Conservation (phyloP, 768 basidiomycete species). For the Phanerodontia chrysosporium region DNA sequence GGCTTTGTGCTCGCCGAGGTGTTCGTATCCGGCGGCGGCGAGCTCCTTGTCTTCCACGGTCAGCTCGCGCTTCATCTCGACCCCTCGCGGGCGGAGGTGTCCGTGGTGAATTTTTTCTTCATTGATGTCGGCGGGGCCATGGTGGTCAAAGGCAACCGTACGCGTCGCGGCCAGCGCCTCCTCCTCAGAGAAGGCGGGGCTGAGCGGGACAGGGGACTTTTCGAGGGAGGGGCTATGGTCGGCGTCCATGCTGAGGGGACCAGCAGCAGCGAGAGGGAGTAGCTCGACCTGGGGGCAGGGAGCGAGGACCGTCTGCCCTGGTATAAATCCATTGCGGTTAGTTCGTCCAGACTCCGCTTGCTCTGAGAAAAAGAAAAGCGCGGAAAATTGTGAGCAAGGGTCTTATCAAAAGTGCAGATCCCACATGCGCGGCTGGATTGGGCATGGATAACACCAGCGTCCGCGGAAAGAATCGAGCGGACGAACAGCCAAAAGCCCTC, state of each 20-base stretch:
- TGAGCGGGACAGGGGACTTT: slow-evolving; percentile 12
- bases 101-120: slow-evolving; percentile 25
- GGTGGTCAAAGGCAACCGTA: slow-evolving; percentile 46
- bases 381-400: slow-evolving; percentile 4
- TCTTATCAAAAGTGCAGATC: slow-evolving; percentile 11
- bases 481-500: slow-evolving; percentile 31
- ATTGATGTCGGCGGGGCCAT: slow-evolving; percentile 25
- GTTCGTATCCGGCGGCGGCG: slow-evolving; percentile 65
- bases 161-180: slow-evolving; percentile 34
- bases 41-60: slow-evolving; percentile 67
- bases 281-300: background rate
- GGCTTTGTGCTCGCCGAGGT: slow-evolving; percentile 44
- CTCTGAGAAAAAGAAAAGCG: slow-evolving; percentile 1
- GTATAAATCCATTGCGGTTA: slow-evolving; percentile 12
- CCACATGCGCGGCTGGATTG: slow-evolving; percentile 13
- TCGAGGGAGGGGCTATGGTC: slow-evolving; percentile 10
- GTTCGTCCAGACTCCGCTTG: slow-evolving; percentile 5
- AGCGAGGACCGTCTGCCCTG: background rate
- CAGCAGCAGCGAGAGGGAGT: background rate
- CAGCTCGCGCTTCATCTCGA: slow-evolving; percentile 57
- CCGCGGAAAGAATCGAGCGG: slow-evolving; percentile 10
- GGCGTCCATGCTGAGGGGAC: slow-evolving; percentile 16
- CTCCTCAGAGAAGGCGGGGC: slow-evolving; percentile 22
- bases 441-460: slow-evolving; percentile 5
- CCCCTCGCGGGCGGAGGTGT: slow-evolving; percentile 43